phyloP scores from a whole-genome alignment of 164 flowering plant species.

The Cinnamomum chago region DNA sequence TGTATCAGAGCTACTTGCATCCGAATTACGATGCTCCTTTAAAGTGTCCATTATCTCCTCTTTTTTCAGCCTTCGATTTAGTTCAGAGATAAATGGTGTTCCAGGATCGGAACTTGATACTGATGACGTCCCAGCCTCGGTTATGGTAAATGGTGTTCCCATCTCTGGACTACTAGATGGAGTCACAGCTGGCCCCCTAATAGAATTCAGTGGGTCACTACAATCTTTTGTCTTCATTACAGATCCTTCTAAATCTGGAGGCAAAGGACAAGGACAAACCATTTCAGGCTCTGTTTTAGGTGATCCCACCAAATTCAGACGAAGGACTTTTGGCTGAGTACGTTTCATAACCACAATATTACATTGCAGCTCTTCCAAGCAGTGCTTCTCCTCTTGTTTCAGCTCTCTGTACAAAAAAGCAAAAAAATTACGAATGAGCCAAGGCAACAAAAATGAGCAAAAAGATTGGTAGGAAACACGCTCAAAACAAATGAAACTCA shows the following conservation, averaged over 20 bases:
- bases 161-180: slow-evolving; percentile 86
- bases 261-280: slow-evolving; percentile 11
- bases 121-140: slow-evolving; percentile 69
- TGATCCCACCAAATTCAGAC: slow-evolving; percentile 59
- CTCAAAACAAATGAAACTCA: not conserved
- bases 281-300: slow-evolving; percentile 33
- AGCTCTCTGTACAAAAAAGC: slow-evolving; percentile 40
- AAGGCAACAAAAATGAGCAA: not conserved
- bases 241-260: slow-evolving; percentile 24
- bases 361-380: slow-evolving; percentile 83
- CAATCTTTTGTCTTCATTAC: slow-evolving; percentile 14
- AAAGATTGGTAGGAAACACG: not conserved
- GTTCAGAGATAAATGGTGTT: slow-evolving; percentile 38
- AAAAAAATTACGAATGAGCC: slow-evolving; percentile 1
- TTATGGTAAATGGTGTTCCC: slow-evolving; percentile 28
- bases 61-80: slow-evolving; percentile 33
- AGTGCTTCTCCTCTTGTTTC: slow-evolving; percentile 57
- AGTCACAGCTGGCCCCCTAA: slow-evolving; percentile 67
- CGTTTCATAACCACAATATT: slow-evolving; percentile 73
- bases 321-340: slow-evolving; percentile 72
- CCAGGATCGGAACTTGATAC: slow-evolving; percentile 81
- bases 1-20: slow-evolving; percentile 51
- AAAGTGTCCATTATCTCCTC: slow-evolving; percentile 13
- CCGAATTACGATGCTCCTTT: slow-evolving; percentile 21
- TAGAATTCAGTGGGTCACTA: slow-evolving; percentile 22